These are phyloP conservation scores for maize (Zea mays) DNA, from an alignment of 176 grass and related monocot species.

Conservation along the genomic window DNA sequence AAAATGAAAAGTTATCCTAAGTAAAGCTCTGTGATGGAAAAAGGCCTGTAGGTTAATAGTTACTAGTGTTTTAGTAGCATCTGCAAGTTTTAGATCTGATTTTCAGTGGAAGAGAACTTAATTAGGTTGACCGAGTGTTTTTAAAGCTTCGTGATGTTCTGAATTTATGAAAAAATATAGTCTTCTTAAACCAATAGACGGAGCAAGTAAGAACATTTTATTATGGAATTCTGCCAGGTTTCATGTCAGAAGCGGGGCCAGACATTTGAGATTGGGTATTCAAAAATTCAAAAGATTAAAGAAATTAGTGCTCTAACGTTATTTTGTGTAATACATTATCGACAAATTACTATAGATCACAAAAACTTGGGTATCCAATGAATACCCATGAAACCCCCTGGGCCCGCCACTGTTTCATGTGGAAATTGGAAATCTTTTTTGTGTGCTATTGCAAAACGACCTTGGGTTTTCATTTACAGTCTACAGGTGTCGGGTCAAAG, in stretches of 20 bases:
- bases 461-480: background rate
- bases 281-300: no score
- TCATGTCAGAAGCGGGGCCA: no score
- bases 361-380: no score
- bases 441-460: background rate
- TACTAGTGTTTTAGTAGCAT: background rate
- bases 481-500: constrained; percentile 33
- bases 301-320: no score
- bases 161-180: background rate
- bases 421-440: background rate
- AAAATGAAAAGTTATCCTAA: background rate
- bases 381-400: no score
- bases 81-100: background rate
- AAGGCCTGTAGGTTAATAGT: background rate
- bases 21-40: background rate
- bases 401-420: no score
- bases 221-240: background rate
- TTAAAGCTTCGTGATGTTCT: background rate
- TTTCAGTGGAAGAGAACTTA: background rate
- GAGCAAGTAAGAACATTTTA: background rate
- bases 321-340: no score
- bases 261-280: no score
- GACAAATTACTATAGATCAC: no score
- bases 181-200: background rate
- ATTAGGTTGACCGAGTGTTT: background rate